Evolutionary conservation across 164 flowering plant species (phyloP), one percentile per base, ranked within the genome.

Genomic region (Brasenia schreberi): DNA sequence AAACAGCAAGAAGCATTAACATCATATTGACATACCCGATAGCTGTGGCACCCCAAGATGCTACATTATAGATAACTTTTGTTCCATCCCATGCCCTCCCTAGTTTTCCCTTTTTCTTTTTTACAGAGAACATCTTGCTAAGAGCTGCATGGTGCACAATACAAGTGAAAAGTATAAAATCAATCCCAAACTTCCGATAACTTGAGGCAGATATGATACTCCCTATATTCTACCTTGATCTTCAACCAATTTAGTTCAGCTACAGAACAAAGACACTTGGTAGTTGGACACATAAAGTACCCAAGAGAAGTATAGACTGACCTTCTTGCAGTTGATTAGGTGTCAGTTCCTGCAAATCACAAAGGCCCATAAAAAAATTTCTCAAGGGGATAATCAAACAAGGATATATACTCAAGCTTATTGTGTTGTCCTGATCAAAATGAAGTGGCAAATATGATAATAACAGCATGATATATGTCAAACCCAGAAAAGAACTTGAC

Each of bases 41-140:
- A 14, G 94, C 96, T 69, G 98, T 93, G 68, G 96, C 94, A 7
- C 95, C 90, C 98, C 98, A 93, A 17, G 98, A 93, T 69, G 96
- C 98, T 19, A 90, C 91, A 75, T 93, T 88, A 68, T 93, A 90
- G 42, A 93, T 77, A 61, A 89, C 96, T 75, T 85, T 87, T 78
- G 92, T 85, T 74, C 98, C 97, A 64, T 90, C 94, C 94, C 96
- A 90, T 62, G 92, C 98, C 77, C 84, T 93, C 27, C 79, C 82
- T 70, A 93, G 91, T 80, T 86, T 93, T 53, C 98, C 94, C 69
- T 87, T 93, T 65, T 66, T 90, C 88, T 85, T 90, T 68, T 87
- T 89, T 44, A 76, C 70, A 45, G 91, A 85, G 75, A 93, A 93
- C 5, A 94, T 93, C 78, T 84, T 88, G 81, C 92, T 77, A 59